phyloP scores from a whole-genome alignment of 2,329 filamentous ascomycete species.

The Aspergillus sp. region DNA sequence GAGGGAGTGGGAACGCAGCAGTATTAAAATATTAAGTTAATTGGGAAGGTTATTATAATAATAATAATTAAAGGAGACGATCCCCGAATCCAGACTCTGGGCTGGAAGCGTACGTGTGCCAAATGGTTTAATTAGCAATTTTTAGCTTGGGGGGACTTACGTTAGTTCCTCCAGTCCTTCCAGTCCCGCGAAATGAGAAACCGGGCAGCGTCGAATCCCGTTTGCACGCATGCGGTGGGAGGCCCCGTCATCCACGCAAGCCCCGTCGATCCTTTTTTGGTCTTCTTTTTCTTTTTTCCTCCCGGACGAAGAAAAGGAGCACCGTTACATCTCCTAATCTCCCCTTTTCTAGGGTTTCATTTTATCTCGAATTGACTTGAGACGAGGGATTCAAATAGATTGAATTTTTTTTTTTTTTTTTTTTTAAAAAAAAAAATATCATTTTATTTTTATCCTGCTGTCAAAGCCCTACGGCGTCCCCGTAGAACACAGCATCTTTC shows the following conservation, averaged over 20 bases:
- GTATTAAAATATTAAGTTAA: not conserved
- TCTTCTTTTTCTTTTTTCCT: not conserved
- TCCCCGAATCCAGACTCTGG: not conserved
- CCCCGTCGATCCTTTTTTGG: constrained; percentile 20
- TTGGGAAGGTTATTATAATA: not conserved
- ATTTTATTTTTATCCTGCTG: too few species aligned
- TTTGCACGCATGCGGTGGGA: constrained; percentile 13
- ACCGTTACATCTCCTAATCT: not conserved
- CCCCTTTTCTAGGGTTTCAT: too few species aligned
- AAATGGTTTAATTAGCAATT: not conserved
- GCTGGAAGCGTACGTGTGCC: not conserved
- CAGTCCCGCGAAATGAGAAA: not conserved
- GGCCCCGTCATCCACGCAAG: constrained; percentile 27
- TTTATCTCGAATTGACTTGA: too few species aligned
- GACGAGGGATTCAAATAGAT: too few species aligned
- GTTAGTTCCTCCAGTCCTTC: not conserved
- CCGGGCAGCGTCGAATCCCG: not conserved
- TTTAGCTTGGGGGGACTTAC: not conserved
- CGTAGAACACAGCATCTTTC: too few species aligned
- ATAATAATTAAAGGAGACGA: constrained; percentile 5
- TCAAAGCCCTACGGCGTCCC: too few species aligned
- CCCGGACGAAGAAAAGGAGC: not conserved
- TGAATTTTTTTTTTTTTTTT: too few species aligned
- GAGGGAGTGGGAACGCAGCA: not conserved
- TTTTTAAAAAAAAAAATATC: too few species aligned